These are phyloP conservation scores for Marasmius fiardii DNA, from an alignment of 1,284 basidiomycete genomes.

Conservation along the genomic window DNA sequence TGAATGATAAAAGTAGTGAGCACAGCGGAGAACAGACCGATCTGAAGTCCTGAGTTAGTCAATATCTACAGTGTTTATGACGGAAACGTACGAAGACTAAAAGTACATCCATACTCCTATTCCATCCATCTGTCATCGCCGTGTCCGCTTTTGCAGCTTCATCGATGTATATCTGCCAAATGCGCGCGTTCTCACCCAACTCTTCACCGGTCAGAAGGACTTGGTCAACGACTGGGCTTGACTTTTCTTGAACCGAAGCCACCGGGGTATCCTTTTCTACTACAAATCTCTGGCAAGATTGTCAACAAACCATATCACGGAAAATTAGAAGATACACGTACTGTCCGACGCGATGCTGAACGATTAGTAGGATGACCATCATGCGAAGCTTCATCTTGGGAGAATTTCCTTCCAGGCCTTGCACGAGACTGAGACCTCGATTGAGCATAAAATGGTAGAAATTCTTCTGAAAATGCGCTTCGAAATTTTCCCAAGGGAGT, in stretches of 20 bases:
- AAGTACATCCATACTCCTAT: constrained; percentile 36
- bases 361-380: neutral
- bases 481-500: neutral
- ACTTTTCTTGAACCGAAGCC: constrained; percentile 19
- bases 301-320: neutral
- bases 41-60: constrained; percentile 20
- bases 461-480: neutral
- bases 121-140: constrained; percentile 31
- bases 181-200: constrained; percentile 19
- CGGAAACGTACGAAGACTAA: constrained; percentile 38
- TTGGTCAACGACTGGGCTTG: neutral
- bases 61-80: neutral
- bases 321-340: neutral
- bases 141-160: constrained; percentile 34
- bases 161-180: constrained; percentile 38
- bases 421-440: constrained; percentile 1
- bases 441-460: neutral
- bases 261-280: neutral
- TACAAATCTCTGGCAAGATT: neutral
- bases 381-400: neutral
- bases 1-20: constrained; percentile 43
- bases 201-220: constrained; percentile 13
- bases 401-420: constrained; percentile 3
- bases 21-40: constrained; percentile 44
- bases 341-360: constrained; percentile 1